phyloP scores from a whole-genome alignment of 192 early-diverging fungal species.

The Podila epigama region DNA sequence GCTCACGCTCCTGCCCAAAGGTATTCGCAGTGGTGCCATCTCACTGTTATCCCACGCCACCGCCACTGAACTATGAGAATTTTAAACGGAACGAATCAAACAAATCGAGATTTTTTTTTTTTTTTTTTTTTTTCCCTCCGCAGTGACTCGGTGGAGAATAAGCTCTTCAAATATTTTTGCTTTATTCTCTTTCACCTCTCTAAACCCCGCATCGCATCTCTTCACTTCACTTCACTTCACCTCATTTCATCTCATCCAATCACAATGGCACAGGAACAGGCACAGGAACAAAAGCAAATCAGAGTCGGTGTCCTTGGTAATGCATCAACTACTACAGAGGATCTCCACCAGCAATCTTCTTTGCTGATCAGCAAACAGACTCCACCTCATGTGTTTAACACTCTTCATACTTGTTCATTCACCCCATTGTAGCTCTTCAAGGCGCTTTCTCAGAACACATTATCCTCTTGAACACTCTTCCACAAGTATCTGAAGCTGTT shows the following conservation, averaged over 20 bases:
- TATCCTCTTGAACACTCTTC: constrained; percentile 77
- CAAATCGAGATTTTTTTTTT: not conserved
- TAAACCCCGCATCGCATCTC: not conserved
- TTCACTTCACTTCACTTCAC: not conserved
- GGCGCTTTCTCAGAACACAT: constrained; percentile 97
- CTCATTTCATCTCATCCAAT: not conserved
- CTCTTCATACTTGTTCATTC: not conserved
- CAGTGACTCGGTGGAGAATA: constrained; percentile 2
- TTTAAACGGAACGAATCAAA: not conserved
- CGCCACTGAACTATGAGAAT: too few species aligned
- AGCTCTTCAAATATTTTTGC: not conserved
- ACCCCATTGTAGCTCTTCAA: constrained; percentile 74
- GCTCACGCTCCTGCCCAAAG: too few species aligned
- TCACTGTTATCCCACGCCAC: constrained; percentile 13
- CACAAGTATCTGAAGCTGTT: constrained; percentile 59
- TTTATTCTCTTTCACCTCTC: not conserved
- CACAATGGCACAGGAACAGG: constrained; percentile 18
- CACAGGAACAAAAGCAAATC: constrained; percentile 28
- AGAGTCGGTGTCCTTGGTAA: constrained; percentile 47
- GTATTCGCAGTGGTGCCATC: too few species aligned
- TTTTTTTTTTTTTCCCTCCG: not conserved
- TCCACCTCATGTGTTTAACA: not conserved
- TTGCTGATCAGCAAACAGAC: not conserved
- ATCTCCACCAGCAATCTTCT: too few species aligned
- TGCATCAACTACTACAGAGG: not conserved